phyloP scores from a whole-genome alignment of 371 early-diverging fungal genomes.

The Conidiobolus coronatus region DNA sequence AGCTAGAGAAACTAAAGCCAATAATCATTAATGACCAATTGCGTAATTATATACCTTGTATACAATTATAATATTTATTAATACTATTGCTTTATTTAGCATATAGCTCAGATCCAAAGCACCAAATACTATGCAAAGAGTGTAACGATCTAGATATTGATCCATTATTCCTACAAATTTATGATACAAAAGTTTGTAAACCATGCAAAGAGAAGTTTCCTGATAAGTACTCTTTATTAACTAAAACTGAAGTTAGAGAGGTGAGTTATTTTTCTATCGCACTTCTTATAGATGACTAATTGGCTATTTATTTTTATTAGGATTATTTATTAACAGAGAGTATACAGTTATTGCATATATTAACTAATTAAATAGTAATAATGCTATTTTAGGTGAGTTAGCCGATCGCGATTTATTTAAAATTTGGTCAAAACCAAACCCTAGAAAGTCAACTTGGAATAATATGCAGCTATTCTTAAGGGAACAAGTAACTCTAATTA shows the following conservation, averaged over 20 bases:
- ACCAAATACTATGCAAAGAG: constrained; percentile 7
- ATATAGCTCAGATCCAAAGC: not conserved
- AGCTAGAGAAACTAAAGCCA: constrained; percentile 9
- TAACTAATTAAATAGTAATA: not conserved
- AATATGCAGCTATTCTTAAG: constrained; percentile 88
- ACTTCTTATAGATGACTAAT: not conserved
- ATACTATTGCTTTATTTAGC: constrained; percentile 15
- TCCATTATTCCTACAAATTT: constrained; percentile 5
- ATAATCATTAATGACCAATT: constrained; percentile 10
- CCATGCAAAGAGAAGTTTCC: constrained; percentile 6
- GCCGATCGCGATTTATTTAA: constrained; percentile 52
- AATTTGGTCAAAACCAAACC: constrained; percentile 75
- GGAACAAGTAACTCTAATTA: constrained; percentile 24
- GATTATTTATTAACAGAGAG: constrained; percentile 11
- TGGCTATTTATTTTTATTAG: constrained; percentile 4
- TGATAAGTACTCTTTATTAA: constrained; percentile 11
- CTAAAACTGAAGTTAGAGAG: constrained; percentile 15
- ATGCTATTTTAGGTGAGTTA: constrained; percentile 49
- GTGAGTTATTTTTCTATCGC: constrained; percentile 9
- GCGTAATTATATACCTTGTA: not conserved
- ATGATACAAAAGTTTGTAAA: constrained; percentile 5
- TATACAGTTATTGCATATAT: constrained; percentile 7
- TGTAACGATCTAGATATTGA: constrained; percentile 8
- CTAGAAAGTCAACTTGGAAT: constrained; percentile 81
- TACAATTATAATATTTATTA: constrained; percentile 2